Evolutionary conservation across 164 flowering plant species (phyloP), one percentile per base, ranked within the genome.

Genomic region (Vitis riparia): DNA sequence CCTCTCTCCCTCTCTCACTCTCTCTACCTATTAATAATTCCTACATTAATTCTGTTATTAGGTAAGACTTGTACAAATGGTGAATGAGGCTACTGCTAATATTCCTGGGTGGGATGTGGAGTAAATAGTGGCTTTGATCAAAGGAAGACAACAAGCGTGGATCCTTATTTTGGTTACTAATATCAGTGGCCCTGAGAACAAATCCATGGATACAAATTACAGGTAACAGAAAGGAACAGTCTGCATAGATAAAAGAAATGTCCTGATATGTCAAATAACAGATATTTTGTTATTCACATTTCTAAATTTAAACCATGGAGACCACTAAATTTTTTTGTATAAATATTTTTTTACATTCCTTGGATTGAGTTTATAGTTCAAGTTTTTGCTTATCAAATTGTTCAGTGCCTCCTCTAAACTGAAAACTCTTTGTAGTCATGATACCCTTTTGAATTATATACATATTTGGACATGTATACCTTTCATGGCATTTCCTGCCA

Each of bases 41-140:
- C 37, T 32, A 62, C 27, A n/a, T 11, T 17, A 51, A 51, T 86
- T 51, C 67, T 79, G 67, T 44, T 30, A 27, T 49, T 74, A 75
- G 78, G 78, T 75, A 59, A 66, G 58, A 15, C 78, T 75, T 55
- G 68, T 75, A 62, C 71, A 71, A 59, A 71, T 66, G 78, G 68
- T 75, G 56, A 75, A 75, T 50, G 78, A 75, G 57, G 78, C 78
- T 62, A 66, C 74, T 14, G 59, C 74, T 13, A 71, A 75, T 68
- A 75, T 75, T 66, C 78, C 74, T 11, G 67, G 67, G 11, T 75
- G 78, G 78, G 69, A 65, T 15, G 8, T 66, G 13, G 14, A 17
- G 6, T 55, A 59, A 72, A 60, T 15, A 69, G 63, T 11, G 56
- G 63, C 74, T 59, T 63, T 59, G 12, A 66, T 23, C 8, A 19